Conservation (phyloP, 768 basidiomycete genomes). For the Termitomyces sp. region DNA sequence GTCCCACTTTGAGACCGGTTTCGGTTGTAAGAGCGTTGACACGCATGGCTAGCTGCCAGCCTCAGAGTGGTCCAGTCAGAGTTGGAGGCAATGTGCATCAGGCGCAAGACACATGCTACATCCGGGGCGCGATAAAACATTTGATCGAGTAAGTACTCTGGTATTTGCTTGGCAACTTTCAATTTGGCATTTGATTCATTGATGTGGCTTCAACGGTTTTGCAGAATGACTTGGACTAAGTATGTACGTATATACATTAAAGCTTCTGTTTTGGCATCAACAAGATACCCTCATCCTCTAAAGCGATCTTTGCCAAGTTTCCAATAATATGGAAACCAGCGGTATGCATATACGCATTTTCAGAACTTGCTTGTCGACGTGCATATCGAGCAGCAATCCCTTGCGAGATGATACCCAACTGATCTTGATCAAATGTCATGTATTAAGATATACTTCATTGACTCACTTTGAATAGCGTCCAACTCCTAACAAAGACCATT, state of each 20-base stretch:
- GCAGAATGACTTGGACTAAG: background rate
- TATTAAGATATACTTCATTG: background rate
- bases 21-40: conserved; percentile 57
- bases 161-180: background rate
- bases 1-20: conserved; percentile 62
- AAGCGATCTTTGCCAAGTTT: conserved; percentile 48
- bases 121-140: background rate
- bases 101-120: background rate
- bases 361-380: conserved; percentile 85
- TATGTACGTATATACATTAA: conserved; percentile 19
- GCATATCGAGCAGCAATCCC: conserved; percentile 88
- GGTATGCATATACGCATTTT: conserved; percentile 49
- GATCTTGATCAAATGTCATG: background rate
- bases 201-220: background rate
- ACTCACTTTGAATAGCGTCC: conserved; percentile 79
- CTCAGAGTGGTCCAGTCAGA: background rate
- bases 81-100: background rate
- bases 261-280: conserved; percentile 28
- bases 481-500: conserved; percentile 78
- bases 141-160: background rate
- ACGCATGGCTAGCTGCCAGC: conserved; percentile 17
- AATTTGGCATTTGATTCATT: background rate
- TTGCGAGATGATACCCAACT: conserved; percentile 81
- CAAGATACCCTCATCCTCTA: conserved; percentile 49
- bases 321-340: conserved; percentile 59